Evolutionary conservation across 1,139 yeast species (phyloP), one percentile per base, ranked within the genome.

Genomic region (Pneumocystis jirovecii): DNA sequence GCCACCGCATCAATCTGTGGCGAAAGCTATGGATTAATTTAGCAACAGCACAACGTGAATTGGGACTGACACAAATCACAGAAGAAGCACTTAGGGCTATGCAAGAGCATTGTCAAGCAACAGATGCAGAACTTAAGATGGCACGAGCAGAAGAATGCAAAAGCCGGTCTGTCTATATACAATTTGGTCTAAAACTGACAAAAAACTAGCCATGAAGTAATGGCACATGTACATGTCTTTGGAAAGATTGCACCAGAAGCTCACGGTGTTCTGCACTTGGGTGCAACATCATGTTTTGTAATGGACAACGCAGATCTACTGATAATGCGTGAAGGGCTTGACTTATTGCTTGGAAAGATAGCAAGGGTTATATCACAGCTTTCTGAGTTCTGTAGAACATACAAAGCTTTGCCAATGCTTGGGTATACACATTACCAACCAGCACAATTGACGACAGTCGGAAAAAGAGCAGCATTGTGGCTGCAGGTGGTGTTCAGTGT

Each of bases 371-470:
- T 93, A 73, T 87, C 91, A 80, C 85, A 96, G 77, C 82, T 93
- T 76, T 79, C 91, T 67, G 80, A 87, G 75, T 93, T 95, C 77
- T 97, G 98, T 64, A 74, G 89, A 70, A 85, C 88, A 76, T 84
- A 93, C 81, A 93, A 93, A 80, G 97, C 93, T 76, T 78, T 90
- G 77, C 98, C 99, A 61, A 97, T 91, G 63, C 83, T 93, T 71
- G 99, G 99, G 59, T 93, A 97, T 97, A 93, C 99, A 68, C 99
- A 93, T 78, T 93, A 93, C 84, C 99, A 93, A 80, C 99, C 99
- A 29, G 98, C 98, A 66, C 99, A 93, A 80, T 83, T 95, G 75
- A 91, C 97, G 70, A 93, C 99, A 61, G 96, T 93, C 69, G 99
- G 99, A 75, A 93, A 93, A 82, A 87, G 99, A 79, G 96, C 96